Evolutionary conservation across 1,284 basidiomycete genomes (phyloP).

Genomic region (Clitocybe nebularis): DNA sequence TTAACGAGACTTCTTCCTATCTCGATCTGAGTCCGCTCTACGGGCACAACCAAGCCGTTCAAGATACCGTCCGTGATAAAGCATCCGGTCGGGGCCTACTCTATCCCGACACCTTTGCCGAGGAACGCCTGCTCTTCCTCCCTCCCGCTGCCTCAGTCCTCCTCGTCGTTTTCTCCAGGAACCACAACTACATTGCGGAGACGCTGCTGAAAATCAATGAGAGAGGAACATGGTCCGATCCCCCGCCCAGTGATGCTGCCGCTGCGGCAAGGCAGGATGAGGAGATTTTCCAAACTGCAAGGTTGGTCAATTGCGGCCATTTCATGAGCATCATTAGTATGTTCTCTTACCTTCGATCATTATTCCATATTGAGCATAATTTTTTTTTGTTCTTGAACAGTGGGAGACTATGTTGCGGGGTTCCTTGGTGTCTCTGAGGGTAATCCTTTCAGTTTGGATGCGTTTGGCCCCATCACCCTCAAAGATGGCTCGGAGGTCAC

Average conservation of each 20-base stretch:
- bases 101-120: slow-evolving; percentile 40
- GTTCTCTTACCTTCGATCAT: neutral
- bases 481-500: slow-evolving; percentile 18
- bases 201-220: slow-evolving; percentile 53
- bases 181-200: slow-evolving; percentile 53
- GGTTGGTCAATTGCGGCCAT: slow-evolving; percentile 40
- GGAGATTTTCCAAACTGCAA: slow-evolving; percentile 53
- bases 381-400: no score
- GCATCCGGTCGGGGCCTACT: slow-evolving; percentile 37
- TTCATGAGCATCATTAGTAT: neutral
- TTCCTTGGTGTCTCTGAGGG: slow-evolving; percentile 45
- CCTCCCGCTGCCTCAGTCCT: slow-evolving; percentile 47
- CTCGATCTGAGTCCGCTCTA: slow-evolving; percentile 47
- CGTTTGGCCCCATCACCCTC: slow-evolving; percentile 25
- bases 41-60: slow-evolving; percentile 29
- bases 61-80: slow-evolving; percentile 39
- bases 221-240: slow-evolving; percentile 33
- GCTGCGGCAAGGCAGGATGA: slow-evolving; percentile 38
- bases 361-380: no score
- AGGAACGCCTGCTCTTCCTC: slow-evolving; percentile 48
- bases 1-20: slow-evolving; percentile 54
- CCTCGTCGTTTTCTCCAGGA: slow-evolving; percentile 46
- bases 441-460: slow-evolving; percentile 38
- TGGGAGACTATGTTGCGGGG: slow-evolving; percentile 45
- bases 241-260: slow-evolving; percentile 29